Base-by-base conservation (phyloP, 148 eudicot species). In the Fagopyrum homotropicum region DNA sequence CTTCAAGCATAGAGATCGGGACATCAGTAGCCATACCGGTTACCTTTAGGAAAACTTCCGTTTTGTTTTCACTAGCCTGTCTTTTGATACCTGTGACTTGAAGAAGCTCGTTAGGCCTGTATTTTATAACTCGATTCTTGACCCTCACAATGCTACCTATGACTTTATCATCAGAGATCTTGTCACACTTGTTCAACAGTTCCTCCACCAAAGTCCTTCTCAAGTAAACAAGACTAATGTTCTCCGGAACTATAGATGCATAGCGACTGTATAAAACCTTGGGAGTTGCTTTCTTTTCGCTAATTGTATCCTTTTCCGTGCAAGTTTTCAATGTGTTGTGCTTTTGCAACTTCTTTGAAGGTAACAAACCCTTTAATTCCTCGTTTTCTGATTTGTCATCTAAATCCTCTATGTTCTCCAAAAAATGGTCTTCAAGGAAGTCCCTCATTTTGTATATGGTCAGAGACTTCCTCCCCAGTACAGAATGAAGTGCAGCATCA, bases 111-210 rank as follows among this genome's bases (percentile, higher is more conserved):
- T 86, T 79, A 77, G 40, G 40, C 40, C 40, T 35, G 40, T 35
- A 35, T 35, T 2, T 35, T 35, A 35, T 35, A 35, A 35, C 40
- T 35, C 40, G 40, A 2, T 35, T 35, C 85, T 86, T 96, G 54
- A 88, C 90, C 80, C 86, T 85, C 79, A 96, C 93, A 84, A 96
- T 89, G 85, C 92, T 85, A 80, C 97, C 99, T 17, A 81, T 61
- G 49, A 90, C 82, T 80, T 88, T 92, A 76, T 82, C 76, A 80
- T 88, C 90, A 80, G 88, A 89, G 70, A 80, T 78, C 79, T 35
- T 35, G 40, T 90, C 98, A 47, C 81, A 75, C 14, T 84, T 72
- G 80, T 86, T 87, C 72, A 77, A 69, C 48, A 96, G 77, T 63
- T 86, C 85, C 78, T 87, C 78, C 74, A 90, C 79, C 64, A 92